These are phyloP conservation scores for Colletotrichum lentis DNA, from an alignment of 2,329 filamentous ascomycete species.

Conservation along the genomic window DNA sequence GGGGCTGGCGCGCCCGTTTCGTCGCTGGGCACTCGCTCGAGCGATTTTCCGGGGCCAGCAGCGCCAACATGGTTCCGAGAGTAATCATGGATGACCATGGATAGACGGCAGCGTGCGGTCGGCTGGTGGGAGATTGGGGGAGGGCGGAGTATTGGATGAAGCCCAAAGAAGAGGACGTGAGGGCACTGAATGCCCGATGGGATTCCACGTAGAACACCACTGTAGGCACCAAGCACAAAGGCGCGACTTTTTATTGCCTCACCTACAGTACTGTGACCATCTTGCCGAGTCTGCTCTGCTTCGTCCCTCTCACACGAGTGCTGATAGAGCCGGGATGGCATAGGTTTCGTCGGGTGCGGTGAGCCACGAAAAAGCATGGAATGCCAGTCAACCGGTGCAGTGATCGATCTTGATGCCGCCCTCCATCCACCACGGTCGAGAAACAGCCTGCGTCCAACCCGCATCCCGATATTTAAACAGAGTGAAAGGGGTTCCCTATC, in stretches of 20 bases:
- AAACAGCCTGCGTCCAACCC: background rate
- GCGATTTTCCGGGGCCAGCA: background rate
- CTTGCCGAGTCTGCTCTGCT: background rate
- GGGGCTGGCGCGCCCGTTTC: slow-evolving; percentile 16
- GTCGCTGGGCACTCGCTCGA: slow-evolving; percentile 1
- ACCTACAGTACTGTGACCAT: background rate
- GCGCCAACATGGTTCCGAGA: background rate
- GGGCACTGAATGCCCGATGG: slow-evolving; percentile 7
- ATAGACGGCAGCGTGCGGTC: slow-evolving; percentile 20
- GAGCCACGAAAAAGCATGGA: slow-evolving; percentile 1
- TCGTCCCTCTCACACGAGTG: background rate
- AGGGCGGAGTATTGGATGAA: background rate
- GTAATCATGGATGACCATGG: background rate
- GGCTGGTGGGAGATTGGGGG: background rate
- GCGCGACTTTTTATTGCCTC: background rate
- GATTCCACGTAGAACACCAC: background rate
- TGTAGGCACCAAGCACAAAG: slow-evolving; percentile 7
- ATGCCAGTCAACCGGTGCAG: slow-evolving; percentile 9
- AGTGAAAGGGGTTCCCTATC: background rate
- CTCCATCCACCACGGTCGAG: too few relatives aligned
- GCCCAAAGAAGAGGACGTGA: background rate
- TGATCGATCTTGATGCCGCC: background rate
- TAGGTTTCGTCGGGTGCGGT: slow-evolving; percentile 14
- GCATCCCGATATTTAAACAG: background rate
- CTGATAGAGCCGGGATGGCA: background rate